A percentile compares a stretch with the other conserved stretches of the same genome.
Evolutionary conservation across 164 flowering plant species (phyloP).

Genomic region (Magnolia sinica): DNA sequence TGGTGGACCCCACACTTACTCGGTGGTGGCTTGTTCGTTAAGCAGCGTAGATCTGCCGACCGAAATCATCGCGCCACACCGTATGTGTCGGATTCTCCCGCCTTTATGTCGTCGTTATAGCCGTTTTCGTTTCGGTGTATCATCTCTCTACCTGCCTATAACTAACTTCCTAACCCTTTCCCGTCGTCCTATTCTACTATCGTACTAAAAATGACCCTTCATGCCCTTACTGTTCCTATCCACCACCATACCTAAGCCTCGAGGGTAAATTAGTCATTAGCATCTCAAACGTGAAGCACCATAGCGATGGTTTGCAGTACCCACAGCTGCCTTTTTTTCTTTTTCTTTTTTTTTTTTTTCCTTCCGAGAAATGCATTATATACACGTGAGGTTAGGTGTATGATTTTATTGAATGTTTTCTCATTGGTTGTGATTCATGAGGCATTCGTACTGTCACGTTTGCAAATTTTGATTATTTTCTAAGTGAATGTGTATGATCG

Average conservation of each 20-base stretch:
- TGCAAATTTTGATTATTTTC: background rate
- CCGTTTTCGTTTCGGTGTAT: background rate
- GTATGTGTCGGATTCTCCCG: background rate
- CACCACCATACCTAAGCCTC: background rate
- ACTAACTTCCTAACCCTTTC: background rate
- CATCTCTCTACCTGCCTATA: background rate
- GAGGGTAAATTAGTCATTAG: background rate
- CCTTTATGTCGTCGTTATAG: background rate
- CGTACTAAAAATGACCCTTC: background rate
- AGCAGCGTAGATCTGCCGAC: background rate
- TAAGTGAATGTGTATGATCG: background rate
- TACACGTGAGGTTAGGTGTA: background rate
- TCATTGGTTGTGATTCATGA: background rate
- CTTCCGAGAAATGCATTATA: background rate
- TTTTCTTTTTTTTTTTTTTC: too few species aligned
- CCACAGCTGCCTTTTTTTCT: too few species aligned
- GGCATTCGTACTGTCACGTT: background rate
- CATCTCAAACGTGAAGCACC: background rate
- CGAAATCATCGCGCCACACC: background rate
- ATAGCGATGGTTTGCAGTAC: background rate
- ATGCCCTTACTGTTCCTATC: background rate
- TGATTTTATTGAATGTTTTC: background rate
- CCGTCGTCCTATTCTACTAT: background rate
- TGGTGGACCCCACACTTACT: background rate
- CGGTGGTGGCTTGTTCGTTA: conserved; percentile 3